These are phyloP conservation scores for Calonectria hongkongensis DNA, from an alignment of 2,329 filamentous ascomycete genomes.

Conservation along the genomic window DNA sequence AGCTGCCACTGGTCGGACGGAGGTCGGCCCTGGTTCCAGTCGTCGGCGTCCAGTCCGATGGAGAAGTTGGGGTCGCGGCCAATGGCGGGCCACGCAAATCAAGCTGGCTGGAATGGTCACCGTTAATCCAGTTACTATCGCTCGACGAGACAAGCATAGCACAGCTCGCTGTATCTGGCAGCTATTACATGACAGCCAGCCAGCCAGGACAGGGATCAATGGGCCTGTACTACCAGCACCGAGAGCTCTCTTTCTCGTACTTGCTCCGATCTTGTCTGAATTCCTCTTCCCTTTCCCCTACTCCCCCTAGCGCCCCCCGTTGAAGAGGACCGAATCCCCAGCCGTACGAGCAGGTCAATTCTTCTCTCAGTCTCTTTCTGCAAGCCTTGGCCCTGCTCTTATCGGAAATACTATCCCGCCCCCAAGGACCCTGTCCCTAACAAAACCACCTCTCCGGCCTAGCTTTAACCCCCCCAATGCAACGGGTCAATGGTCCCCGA, in stretches of 20 bases:
- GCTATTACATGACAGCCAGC: slow-evolving; percentile 2
- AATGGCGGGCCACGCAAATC: slow-evolving; percentile 26
- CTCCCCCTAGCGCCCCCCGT: not conserved
- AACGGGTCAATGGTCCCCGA: slow-evolving; percentile 54
- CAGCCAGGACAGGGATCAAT: slow-evolving; percentile 15
- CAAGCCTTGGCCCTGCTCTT: not conserved
- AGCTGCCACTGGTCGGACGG: slow-evolving; percentile 20
- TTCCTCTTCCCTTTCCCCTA: slow-evolving; percentile 3
- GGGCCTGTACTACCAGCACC: slow-evolving; percentile 11
- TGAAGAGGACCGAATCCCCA: slow-evolving; percentile 17
- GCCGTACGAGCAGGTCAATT: not conserved
- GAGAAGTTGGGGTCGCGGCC: slow-evolving; percentile 22
- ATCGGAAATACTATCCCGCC: slow-evolving; percentile 31
- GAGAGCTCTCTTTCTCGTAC: slow-evolving; percentile 1
- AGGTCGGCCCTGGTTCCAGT: slow-evolving; percentile 30
- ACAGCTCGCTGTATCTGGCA: slow-evolving; percentile 15
- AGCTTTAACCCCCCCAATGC: slow-evolving; percentile 28
- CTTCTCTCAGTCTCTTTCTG: slow-evolving; percentile 5
- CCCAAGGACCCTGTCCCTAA: slow-evolving; percentile 25
- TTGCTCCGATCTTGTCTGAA: slow-evolving; percentile 8
- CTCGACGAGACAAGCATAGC: slow-evolving; percentile 28
- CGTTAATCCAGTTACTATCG: slow-evolving; percentile 22
- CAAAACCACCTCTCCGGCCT: not conserved
- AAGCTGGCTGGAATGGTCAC: slow-evolving; percentile 31
- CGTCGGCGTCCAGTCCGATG: slow-evolving; percentile 41